A percentile compares a stretch with the other conserved stretches of the same genome.
Evolutionary conservation across 441 rosid genomes (phyloP).

Genomic region (Erodium trifolium): DNA sequence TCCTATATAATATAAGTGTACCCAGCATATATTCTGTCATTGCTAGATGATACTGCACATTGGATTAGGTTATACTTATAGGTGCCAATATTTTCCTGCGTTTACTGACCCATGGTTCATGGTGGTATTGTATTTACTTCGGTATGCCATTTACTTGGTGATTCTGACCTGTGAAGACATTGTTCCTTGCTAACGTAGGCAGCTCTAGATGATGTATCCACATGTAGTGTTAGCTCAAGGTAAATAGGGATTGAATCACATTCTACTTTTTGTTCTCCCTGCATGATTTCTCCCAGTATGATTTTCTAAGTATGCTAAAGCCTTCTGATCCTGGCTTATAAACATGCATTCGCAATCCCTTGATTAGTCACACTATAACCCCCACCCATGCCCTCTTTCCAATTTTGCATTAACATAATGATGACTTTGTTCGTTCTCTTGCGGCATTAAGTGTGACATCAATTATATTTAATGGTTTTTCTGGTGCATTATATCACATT

Average conservation of each 20-base stretch:
- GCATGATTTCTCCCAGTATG: neutral
- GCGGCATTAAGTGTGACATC: neutral
- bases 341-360: neutral
- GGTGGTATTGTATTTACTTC: neutral
- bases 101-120: neutral
- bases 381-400: neutral
- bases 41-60: neutral
- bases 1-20: constrained; percentile 5
- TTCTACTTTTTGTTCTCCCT: neutral
- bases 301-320: neutral
- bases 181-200: neutral
- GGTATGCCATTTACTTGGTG: neutral
- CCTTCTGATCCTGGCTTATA: neutral
- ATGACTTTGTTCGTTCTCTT: neutral
- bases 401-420: neutral
- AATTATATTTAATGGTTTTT: constrained; percentile 3
- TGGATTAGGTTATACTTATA: neutral
- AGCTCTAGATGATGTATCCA: neutral
- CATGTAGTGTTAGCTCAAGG: neutral
- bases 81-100: neutral
- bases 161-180: neutral
- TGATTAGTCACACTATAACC: neutral
- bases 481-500: neutral
- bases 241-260: neutral
- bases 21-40: neutral